phyloP scores from a whole-genome alignment of 345 rosid species.

The Geranium rotundifolium region DNA sequence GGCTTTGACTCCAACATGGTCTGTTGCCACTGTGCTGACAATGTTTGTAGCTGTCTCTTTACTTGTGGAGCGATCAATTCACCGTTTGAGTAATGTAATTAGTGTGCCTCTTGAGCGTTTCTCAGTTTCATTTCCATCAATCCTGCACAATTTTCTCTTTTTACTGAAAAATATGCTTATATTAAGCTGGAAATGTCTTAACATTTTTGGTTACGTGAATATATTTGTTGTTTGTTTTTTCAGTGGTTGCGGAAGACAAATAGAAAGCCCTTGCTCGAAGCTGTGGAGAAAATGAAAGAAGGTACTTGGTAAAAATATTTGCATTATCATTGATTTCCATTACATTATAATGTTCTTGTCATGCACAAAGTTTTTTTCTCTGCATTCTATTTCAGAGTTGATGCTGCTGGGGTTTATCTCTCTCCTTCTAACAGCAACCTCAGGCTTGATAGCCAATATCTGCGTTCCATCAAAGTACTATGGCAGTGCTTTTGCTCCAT shows the following conservation, averaged over 20 bases:
- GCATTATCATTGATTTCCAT: background rate
- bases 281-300: slow-evolving; percentile 94
- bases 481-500: slow-evolving; percentile 61
- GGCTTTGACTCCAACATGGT: slow-evolving; percentile 92
- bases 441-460: slow-evolving; percentile 64
- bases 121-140: too few relatives aligned
- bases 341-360: slow-evolving; percentile 2
- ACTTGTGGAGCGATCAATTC: slow-evolving; percentile 80
- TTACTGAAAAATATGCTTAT: background rate
- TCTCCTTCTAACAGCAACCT: slow-evolving; percentile 79
- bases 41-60: slow-evolving; percentile 72
- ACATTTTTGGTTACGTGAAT: background rate
- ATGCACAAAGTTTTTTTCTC: slow-evolving; percentile 11
- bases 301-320: slow-evolving; percentile 27
- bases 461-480: slow-evolving; percentile 87
- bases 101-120: background rate
- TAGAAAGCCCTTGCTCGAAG: slow-evolving; percentile 70
- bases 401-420: slow-evolving; percentile 98
- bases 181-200: background rate
- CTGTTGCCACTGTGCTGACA: slow-evolving; percentile 85
- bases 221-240: slow-evolving; percentile 12
- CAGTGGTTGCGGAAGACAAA: slow-evolving; percentile 84
- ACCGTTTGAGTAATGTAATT: slow-evolving; percentile 65
- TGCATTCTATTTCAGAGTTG: slow-evolving; percentile 43
- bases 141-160: too few relatives aligned